phyloP scores from a whole-genome alignment of 768 basidiomycete species.

The Boletus rufocinnamomeus region DNA sequence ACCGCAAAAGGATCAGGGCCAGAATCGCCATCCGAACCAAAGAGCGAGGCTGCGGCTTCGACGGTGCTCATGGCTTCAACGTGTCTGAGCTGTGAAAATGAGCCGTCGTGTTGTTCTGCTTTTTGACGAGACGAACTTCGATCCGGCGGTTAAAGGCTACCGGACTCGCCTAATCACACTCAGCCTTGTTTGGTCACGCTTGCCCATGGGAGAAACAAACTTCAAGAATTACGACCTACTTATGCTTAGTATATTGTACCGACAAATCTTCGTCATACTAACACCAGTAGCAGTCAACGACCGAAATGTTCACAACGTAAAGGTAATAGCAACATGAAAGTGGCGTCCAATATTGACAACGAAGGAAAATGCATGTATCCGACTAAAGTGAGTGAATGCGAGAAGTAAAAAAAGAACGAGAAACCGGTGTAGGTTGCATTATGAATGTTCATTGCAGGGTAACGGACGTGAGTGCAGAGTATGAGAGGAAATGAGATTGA shows the following conservation, averaged over 20 bases:
- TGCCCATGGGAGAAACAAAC: conserved; percentile 6
- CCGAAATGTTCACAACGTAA: conserved; percentile 8
- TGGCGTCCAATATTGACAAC: conserved; percentile 33
- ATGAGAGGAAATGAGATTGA: conserved; percentile 29
- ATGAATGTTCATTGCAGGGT: conserved; percentile 39
- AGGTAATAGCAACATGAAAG: conserved; percentile 24
- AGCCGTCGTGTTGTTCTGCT: conserved; percentile 12
- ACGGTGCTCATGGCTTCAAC: conserved; percentile 58
- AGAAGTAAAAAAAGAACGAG: conserved; percentile 20
- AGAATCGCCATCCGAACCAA: conserved; percentile 61
- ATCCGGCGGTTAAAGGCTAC: neutral
- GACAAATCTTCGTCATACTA: conserved; percentile 5
- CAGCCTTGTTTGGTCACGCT: conserved; percentile 32
- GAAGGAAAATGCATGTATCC: conserved; percentile 31
- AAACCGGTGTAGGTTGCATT: conserved; percentile 35
- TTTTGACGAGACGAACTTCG: conserved; percentile 10
- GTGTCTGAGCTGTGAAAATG: conserved; percentile 24
- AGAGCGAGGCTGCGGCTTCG: conserved; percentile 81
- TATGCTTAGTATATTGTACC: conserved; percentile 20
- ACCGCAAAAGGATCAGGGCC: conserved; percentile 64
- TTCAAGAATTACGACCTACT: no score
- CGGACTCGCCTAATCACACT: conserved; percentile 7
- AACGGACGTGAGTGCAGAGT: conserved; percentile 36
- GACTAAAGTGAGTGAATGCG: conserved; percentile 25
- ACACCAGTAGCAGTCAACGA: conserved; percentile 3